phyloP scores from a whole-genome alignment of 805 yeast genomes.

The Blastobotrys terrestris region DNA sequence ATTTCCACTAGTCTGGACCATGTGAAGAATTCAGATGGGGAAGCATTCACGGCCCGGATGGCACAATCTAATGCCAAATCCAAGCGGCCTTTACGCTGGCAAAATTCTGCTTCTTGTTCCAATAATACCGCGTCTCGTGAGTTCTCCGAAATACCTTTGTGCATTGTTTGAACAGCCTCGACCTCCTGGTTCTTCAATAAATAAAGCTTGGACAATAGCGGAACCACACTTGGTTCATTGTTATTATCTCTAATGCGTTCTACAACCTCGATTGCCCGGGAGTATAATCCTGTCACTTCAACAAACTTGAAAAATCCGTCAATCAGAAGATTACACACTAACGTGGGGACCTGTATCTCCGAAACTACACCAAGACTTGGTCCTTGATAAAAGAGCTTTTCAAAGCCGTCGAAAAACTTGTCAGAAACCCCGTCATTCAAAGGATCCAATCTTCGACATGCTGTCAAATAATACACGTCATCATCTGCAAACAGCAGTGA shows the following conservation, averaged over 20 bases:
- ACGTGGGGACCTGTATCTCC: constrained; percentile 62
- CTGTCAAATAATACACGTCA: constrained; percentile 70
- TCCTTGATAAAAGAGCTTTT: constrained; percentile 59
- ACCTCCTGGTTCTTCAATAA: constrained; percentile 40
- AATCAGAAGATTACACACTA: constrained; percentile 60
- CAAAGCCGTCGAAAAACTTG: constrained; percentile 58
- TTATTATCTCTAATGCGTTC: constrained; percentile 44
- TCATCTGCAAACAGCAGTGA: constrained; percentile 73
- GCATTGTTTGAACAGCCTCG: constrained; percentile 41
- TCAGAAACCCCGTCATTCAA: constrained; percentile 45
- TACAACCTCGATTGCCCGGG: constrained; percentile 54
- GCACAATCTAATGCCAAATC: constrained; percentile 57
- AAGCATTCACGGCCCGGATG: constrained; percentile 49
- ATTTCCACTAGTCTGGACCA: constrained; percentile 64
- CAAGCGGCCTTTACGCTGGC: constrained; percentile 47
- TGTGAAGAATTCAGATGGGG: constrained; percentile 71
- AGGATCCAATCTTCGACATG: constrained; percentile 79
- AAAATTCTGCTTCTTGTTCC: constrained; percentile 57
- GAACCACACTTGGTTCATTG: constrained; percentile 49
- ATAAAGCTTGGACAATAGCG: constrained; percentile 40
- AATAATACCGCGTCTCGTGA: constrained; percentile 56
- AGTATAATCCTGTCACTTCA: constrained; percentile 58
- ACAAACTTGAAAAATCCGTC: constrained; percentile 65
- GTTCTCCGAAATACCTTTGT: constrained; percentile 33
- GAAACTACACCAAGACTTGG: constrained; percentile 59